phyloP scores from a whole-genome alignment of 257 asterid species.

The Haberlea rhodopensis region DNA sequence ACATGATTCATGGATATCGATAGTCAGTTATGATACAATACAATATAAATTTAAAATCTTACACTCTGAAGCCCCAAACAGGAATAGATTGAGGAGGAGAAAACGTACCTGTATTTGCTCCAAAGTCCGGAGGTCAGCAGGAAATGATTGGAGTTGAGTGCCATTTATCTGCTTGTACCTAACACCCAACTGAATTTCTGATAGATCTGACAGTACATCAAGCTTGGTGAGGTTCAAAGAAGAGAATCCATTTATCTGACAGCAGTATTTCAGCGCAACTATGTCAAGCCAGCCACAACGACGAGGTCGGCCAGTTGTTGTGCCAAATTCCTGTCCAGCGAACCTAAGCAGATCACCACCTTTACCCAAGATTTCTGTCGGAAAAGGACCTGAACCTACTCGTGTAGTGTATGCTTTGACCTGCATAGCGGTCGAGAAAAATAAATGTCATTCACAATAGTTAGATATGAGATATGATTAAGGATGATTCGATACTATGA shows the following conservation, averaged over 20 bases:
- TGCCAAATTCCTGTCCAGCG: slow-evolving; percentile 96
- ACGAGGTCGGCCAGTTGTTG: slow-evolving; percentile 99
- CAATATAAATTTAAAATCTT: not conserved
- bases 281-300: slow-evolving; percentile 99
- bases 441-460: not conserved
- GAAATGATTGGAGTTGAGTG: slow-evolving; percentile 67
- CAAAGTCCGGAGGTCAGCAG: slow-evolving; percentile 66
- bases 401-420: slow-evolving; percentile 94
- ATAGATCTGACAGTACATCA: slow-evolving; percentile 77
- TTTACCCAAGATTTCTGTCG: slow-evolving; percentile 83
- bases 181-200: slow-evolving; percentile 79
- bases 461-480: not conserved
- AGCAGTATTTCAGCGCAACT: slow-evolving; percentile 79
- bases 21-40: not conserved
- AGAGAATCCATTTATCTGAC: slow-evolving; percentile 90
- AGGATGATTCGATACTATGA: not conserved
- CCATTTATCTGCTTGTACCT: slow-evolving; percentile 60
- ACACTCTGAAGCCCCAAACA: not conserved
- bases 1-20: not conserved
- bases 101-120: slow-evolving; percentile 70
- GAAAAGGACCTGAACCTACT: slow-evolving; percentile 98
- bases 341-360: slow-evolving; percentile 74
- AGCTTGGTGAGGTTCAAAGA: slow-evolving; percentile 94
- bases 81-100: not conserved
- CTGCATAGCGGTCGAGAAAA: slow-evolving; percentile 40